These are phyloP conservation scores for Cyclotella cryptica DNA, from an alignment of 108 stramenopile genomes.

Conservation along the genomic window DNA sequence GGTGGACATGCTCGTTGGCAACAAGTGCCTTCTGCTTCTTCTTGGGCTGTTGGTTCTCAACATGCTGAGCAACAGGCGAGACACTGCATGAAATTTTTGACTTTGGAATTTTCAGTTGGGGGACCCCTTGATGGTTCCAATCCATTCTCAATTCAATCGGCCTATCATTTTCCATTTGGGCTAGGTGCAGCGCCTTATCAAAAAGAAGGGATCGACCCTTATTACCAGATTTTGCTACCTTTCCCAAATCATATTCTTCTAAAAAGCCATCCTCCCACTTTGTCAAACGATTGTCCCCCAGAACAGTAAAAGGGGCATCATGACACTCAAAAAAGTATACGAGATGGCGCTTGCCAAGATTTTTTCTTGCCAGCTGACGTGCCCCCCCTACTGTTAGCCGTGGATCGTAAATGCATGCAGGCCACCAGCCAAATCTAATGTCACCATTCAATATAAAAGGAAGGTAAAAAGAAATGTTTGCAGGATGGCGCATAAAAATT, in stretches of 20 bases:
- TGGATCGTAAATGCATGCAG: slow-evolving; percentile 61
- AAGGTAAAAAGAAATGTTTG: too few species aligned
- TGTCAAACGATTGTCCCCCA: slow-evolving; percentile 62
- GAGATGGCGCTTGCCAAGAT: slow-evolving; percentile 83
- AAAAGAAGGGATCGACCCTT: slow-evolving; percentile 59
- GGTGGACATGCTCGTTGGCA: too few species aligned
- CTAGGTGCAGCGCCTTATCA: slow-evolving; percentile 73
- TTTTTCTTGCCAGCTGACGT: slow-evolving; percentile 73
- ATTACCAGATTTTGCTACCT: slow-evolving; percentile 69
- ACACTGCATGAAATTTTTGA: not conserved
- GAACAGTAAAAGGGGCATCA: slow-evolving; percentile 81
- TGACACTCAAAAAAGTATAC: slow-evolving; percentile 88
- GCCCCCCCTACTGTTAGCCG: slow-evolving; percentile 82
- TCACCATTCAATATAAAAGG: too few species aligned
- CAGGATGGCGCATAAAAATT: too few species aligned
- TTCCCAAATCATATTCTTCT: slow-evolving; percentile 83
- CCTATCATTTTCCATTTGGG: slow-evolving; percentile 70
- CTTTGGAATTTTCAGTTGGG: slow-evolving; percentile 28
- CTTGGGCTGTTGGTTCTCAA: not conserved
- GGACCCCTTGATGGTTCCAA: slow-evolving; percentile 74
- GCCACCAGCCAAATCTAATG: slow-evolving; percentile 81
- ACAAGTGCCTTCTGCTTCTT: slow-evolving; percentile 20
- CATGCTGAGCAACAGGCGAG: slow-evolving; percentile 1
- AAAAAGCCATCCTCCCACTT: slow-evolving; percentile 77
- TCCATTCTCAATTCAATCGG: slow-evolving; percentile 84